phyloP scores from a whole-genome alignment of 2,329 filamentous ascomycete species.

The Exophiala calicioides region DNA sequence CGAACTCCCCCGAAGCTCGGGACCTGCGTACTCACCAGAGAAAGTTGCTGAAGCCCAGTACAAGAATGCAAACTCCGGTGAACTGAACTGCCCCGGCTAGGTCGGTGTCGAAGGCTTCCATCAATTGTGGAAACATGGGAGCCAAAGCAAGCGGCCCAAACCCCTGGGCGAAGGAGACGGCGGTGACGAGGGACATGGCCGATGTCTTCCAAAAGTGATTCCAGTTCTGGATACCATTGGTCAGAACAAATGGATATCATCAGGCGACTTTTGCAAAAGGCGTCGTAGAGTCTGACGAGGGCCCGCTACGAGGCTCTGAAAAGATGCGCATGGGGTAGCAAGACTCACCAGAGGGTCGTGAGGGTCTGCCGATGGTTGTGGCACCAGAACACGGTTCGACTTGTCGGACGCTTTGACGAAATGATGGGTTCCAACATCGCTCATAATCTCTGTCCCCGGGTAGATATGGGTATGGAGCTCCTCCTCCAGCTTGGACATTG shows the following conservation, averaged over 20 bases:
- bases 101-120: slow-evolving; percentile 56
- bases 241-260: too few relatives aligned
- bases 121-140: slow-evolving; percentile 62
- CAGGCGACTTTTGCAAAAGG: too few relatives aligned
- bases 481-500: slow-evolving; percentile 31
- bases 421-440: slow-evolving; percentile 62
- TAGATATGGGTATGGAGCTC: slow-evolving; percentile 55
- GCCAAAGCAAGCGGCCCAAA: slow-evolving; percentile 58
- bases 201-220: slow-evolving; percentile 50
- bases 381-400: slow-evolving; percentile 46
- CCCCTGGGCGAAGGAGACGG: slow-evolving; percentile 55
- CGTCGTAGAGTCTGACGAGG: too few relatives aligned
- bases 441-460: slow-evolving; percentile 62
- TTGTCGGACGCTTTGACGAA: slow-evolving; percentile 58
- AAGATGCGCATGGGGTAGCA: too few relatives aligned
- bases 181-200: slow-evolving; percentile 49
- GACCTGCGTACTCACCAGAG: slow-evolving; percentile 49
- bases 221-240: too few relatives aligned
- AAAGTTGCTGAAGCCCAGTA: slow-evolving; percentile 62
- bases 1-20: slow-evolving; percentile 8
- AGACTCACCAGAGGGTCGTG: slow-evolving; percentile 52
- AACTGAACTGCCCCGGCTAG: slow-evolving; percentile 58
- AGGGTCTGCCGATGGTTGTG: slow-evolving; percentile 51
- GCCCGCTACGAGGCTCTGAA: too few relatives aligned
- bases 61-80: slow-evolving; percentile 58